Evolutionary conservation across 371 early-diverging fungal genomes (phyloP), one percentile per base, ranked within the genome.

Genomic region (Cokeromyces recurvatus): DNA sequence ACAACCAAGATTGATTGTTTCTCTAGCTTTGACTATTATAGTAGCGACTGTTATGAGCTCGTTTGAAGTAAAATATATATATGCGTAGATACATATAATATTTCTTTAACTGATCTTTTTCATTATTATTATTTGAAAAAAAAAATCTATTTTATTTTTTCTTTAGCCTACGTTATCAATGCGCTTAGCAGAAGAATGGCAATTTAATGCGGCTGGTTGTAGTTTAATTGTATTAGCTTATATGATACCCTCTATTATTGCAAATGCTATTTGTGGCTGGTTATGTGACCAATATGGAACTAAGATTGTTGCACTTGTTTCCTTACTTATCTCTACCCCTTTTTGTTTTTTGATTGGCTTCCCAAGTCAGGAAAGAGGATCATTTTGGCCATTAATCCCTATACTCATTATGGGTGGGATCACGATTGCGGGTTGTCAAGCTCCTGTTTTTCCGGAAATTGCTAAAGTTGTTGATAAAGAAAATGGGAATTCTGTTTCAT

Each of bases 161-260:
- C 15, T 34, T 11, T 66, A 81, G 69, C 77, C 82, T 3, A 78
- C 78, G 1, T 32, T 82, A n/a, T 69, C 82, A 0, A 71, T 75
- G 66, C 68, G 74, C 21, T 57, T 82, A 12, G 72, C 73, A 2
- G 64, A 68, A 11, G 79, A 78, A 43, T 82, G 77, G 66, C 25
- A 44, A 2, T 68, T 78, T 63, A 64, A 75, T 39, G 74, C 78
- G 48, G 71, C 78, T 8, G 66, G 67, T 7, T 69, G 76, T 48
- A 78, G 82, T 48, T 48, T 82, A 4, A 77, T 80, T 25, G 66
- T 82, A 27, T 54, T 79, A 23, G 76, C 82, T n/a, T 77, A 73
- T 16, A 71, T 71, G 57, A 47, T 79, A 5, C 74, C 78, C 3
- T 62, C 63, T 20, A 58, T 66, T n/a, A 64, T 63, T 2, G 53